A percentile compares a stretch with the other conserved stretches of the same genome.
phyloP scores from a whole-genome alignment of 768 basidiomycete species.

The Coprinopsis strossmayeri region DNA sequence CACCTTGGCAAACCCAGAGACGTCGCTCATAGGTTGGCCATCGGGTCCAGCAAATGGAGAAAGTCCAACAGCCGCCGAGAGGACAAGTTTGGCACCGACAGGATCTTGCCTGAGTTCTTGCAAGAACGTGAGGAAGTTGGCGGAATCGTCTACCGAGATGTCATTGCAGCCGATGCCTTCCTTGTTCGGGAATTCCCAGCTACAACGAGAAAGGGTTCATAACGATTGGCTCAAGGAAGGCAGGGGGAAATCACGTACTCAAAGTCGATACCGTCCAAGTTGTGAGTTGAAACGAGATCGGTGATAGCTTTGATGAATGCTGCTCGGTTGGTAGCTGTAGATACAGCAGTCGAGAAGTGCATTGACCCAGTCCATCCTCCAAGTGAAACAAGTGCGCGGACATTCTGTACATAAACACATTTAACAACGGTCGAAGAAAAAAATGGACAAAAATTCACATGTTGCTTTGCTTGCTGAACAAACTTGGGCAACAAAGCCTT shows the following conservation, averaged over 20 bases:
- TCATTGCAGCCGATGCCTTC: constrained; percentile 69
- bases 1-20: constrained; percentile 63
- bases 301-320: constrained; percentile 58
- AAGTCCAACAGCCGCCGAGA: constrained; percentile 42
- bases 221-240: background rate
- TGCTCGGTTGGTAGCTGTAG: constrained; percentile 48
- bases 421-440: background rate
- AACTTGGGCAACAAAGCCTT: constrained; percentile 49
- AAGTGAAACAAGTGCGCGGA: constrained; percentile 51
- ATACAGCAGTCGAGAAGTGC: constrained; percentile 60
- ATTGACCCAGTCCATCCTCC: constrained; percentile 67
- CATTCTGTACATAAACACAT: constrained; percentile 39
- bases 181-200: constrained; percentile 80
- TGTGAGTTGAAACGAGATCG: constrained; percentile 40
- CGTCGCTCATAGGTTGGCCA: constrained; percentile 59
- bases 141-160: constrained; percentile 52
- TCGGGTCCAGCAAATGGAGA: constrained; percentile 38
- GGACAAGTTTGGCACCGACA: constrained; percentile 38
- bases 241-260: constrained; percentile 26
- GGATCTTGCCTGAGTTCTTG: constrained; percentile 56
- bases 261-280: constrained; percentile 54
- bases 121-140: constrained; percentile 78
- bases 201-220: constrained; percentile 13
- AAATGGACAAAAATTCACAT: constrained; percentile 23
- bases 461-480: constrained; percentile 38